Evolutionary conservation across 176 grass and related monocot genomes (phyloP), one percentile per base, ranked within the genome.

Genomic region (Dendrocalamus sinicus): DNA sequence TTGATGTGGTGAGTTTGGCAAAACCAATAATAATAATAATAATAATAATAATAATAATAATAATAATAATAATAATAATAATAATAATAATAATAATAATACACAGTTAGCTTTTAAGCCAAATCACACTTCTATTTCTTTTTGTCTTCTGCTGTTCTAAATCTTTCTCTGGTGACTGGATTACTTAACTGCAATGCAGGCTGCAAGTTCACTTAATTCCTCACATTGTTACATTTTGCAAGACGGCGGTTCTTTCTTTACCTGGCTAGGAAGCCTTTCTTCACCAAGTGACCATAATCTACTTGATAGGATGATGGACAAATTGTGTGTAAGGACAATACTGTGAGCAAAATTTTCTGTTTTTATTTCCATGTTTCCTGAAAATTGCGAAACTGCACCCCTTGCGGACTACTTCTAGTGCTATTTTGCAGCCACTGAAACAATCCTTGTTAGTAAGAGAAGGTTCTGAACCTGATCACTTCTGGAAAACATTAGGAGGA

Each of bases 211-310:
- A 68, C 87, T 96, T 40, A 96, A 93, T 80, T 96, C 91, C n/a
- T 93, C 89, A 1, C 81, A 90, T n/a, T 93, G 91, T 69, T 96
- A 96, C 80, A 96, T 96, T 82, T 87, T 96, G 88, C 91, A 93
- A 88, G 89, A 91, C 35, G 79, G 81, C n/a, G 73, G 62, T 52
- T 90, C 86, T 76, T 88, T 89, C 70, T 88, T 91, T 65, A 90
- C 91, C 24, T 96, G 94, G 94, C 64, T 85, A 26, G 94, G 94
- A 67, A 72, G 81, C 75, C 89, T 88, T 75, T 93, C 94, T 73
- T 91, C 81, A 43, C 73, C 83, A 74, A 84, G 43, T 17, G 89
- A 96, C 74, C 91, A 96, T 75, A 75, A 79, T 81, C 45, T 96
- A 59, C 89, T 91, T 52, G 89, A 96, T 54, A 81, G 67, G 66